These are phyloP conservation scores for Ilex paraguariensis DNA, from an alignment of 305 asterid genomes.

Conservation along the genomic window DNA sequence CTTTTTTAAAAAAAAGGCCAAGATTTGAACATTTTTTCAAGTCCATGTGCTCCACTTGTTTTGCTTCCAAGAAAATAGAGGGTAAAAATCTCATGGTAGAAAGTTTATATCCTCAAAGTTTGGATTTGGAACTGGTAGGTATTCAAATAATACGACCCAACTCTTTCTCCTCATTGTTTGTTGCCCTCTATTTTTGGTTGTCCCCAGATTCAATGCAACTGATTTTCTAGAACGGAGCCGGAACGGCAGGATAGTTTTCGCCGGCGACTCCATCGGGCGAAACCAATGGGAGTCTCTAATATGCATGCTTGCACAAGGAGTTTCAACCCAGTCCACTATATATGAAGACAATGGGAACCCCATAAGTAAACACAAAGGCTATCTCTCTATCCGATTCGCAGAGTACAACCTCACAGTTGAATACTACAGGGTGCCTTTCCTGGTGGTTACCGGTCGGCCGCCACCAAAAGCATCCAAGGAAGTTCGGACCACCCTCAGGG, in stretches of 20 bases:
- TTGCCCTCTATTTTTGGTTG: neutral
- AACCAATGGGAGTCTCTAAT: constrained; percentile 96
- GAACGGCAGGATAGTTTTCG: constrained; percentile 62
- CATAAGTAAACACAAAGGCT: constrained; percentile 80
- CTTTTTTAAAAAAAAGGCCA: too few species aligned
- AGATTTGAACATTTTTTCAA: too few species aligned
- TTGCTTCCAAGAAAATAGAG: too few species aligned
- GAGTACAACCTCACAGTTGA: constrained; percentile 74
- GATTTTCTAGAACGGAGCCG: constrained; percentile 47
- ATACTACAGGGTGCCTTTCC: constrained; percentile 78
- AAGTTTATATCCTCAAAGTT: too few species aligned
- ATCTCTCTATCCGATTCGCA: constrained; percentile 58
- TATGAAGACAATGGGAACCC: constrained; percentile 72
- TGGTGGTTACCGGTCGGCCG: constrained; percentile 52
- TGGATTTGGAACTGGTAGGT: too few species aligned
- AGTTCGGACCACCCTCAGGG: constrained; percentile 52
- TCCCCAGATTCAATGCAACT: constrained; percentile 57
- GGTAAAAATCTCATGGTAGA: too few species aligned
- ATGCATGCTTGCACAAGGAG: constrained; percentile 84
- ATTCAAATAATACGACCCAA: too few species aligned
- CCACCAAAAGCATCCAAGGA: constrained; percentile 41
- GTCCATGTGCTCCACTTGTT: too few species aligned
- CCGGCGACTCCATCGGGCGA: constrained; percentile 89
- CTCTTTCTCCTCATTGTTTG: too few species aligned
- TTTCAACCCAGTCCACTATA: constrained; percentile 42